Evolutionary conservation across 352 stramenopile genomes (phyloP), one percentile per base, ranked within the genome.

Genomic region (Pythium guiyangense): DNA sequence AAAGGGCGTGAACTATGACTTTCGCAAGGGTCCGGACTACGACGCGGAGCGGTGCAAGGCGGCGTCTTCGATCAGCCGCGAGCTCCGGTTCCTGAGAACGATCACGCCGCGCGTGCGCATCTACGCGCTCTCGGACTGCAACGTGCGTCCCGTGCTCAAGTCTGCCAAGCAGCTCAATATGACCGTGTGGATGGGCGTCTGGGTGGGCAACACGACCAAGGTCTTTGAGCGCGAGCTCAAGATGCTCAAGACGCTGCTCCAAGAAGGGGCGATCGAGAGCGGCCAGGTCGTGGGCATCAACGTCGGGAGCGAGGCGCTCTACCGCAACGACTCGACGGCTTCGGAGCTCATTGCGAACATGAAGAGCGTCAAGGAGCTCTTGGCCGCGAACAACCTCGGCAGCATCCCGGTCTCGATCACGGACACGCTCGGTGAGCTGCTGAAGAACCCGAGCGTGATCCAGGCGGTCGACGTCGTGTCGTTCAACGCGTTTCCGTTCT

Each of bases 401-500:
- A 42, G 61, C 26, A 71, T 85, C 27, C 80, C 80, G n/a, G 51
- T 87, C 31, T 82, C 78, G 2, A 86, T 91, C 44, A 74, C 73
- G 11, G 80, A 91, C 60, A 80, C 88, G 45, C 69, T 66, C 15
- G 67, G 86, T 58, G 73, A 65, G 54, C 82, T 84, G 67, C 56
- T 77, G 31, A 49, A 53, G 5, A 58, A 88, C 70, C 77, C 78
- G 45, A 52, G 73, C 34, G 60, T 91, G 44, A 66, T 86, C 52
- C 46, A 86, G 45, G 74, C 70, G 18, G 77, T 87, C 37, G 77
- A 88, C 61, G 78, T 82, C 40, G 66, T 87, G 45, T 73, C 70
- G 46, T 76, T 70, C 43, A 90, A 88, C 52, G 64, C 73, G 48
- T 90, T 90, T 44, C 71, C 80, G 18, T 90, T 87, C 64, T 90